Evolutionary conservation across 176 grass and related monocot genomes (phyloP).

Genomic region (Bromus sterilis): DNA sequence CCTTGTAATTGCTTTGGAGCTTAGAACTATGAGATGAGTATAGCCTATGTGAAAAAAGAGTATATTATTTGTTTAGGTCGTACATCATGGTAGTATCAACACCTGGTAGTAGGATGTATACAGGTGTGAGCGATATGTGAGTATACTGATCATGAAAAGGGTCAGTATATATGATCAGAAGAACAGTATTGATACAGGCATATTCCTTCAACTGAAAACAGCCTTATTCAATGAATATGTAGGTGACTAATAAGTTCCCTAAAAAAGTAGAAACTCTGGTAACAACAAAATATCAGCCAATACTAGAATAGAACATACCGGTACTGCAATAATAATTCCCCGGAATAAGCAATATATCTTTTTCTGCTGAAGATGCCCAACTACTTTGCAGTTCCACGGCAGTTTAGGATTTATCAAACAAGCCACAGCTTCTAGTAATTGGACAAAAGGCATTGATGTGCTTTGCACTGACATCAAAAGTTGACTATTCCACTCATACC

Average conservation of each 20-base stretch:
- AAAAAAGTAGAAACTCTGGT: neutral
- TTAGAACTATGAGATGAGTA: neutral
- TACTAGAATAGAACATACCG: constrained; percentile 48
- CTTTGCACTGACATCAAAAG: constrained; percentile 50
- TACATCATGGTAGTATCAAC: neutral
- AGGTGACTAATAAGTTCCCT: neutral
- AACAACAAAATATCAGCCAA: constrained; percentile 16
- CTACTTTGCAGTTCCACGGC: constrained; percentile 65
- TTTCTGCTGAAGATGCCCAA: constrained; percentile 54
- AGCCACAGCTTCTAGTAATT: constrained; percentile 61
- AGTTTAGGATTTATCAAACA: constrained; percentile 81
- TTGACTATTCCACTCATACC: constrained; percentile 53
- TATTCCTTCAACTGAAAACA: neutral
- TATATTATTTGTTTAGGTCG: neutral
- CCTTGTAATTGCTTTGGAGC: neutral
- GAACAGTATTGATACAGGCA: neutral
- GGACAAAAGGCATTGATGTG: constrained; percentile 38
- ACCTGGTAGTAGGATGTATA: neutral
- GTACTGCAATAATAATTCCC: constrained; percentile 49
- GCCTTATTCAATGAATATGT: neutral
- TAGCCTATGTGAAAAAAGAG: neutral
- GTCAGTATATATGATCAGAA: neutral
- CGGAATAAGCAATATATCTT: constrained; percentile 76
- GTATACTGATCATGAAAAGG: neutral
- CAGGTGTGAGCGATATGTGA: neutral